Evolutionary conservation across 805 yeast genomes (phyloP).

Genomic region (Phaffomyces thermotolerans): DNA sequence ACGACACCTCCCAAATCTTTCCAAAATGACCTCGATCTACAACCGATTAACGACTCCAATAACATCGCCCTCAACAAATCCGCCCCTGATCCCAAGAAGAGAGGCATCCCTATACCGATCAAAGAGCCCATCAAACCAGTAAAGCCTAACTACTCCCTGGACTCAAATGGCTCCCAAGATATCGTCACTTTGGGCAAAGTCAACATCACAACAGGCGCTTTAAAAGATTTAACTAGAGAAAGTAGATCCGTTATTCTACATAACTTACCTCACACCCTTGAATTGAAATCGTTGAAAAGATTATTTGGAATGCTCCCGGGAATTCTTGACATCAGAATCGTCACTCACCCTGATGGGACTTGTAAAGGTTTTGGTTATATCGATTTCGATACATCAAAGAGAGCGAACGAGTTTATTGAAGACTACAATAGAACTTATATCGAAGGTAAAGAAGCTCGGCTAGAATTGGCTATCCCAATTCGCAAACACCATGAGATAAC

Average conservation of each 20-base stretch:
- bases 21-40: background rate
- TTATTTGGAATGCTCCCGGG: background rate
- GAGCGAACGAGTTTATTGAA: slow-evolving; percentile 1
- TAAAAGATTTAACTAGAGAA: background rate
- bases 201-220: background rate
- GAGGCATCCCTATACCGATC: background rate
- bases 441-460: background rate
- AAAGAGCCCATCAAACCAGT: background rate
- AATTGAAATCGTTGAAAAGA: background rate
- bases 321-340: background rate
- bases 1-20: too few species aligned
- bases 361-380: slow-evolving; percentile 1
- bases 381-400: background rate
- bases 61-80: background rate
- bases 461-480: background rate
- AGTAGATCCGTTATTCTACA: background rate
- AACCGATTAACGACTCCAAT: background rate
- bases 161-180: background rate
- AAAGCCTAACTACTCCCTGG: background rate
- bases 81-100: background rate
- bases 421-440: background rate
- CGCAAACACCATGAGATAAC: background rate
- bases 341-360: background rate
- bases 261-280: background rate
- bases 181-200: background rate